phyloP scores from a whole-genome alignment of 306 rosid genomes.

The Lotus japonicus region DNA sequence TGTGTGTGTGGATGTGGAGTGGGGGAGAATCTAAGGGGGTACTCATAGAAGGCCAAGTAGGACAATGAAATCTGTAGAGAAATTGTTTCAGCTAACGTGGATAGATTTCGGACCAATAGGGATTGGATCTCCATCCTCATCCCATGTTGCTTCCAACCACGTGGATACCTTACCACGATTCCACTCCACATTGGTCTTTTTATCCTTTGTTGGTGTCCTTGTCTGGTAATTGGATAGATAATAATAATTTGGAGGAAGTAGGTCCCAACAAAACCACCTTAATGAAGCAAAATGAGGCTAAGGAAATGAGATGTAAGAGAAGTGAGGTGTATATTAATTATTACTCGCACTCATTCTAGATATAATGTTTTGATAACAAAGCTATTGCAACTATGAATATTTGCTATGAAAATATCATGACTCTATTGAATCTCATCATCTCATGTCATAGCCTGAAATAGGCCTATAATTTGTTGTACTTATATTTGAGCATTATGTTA shows the following conservation, averaged over 20 bases:
- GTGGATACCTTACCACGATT: conserved; percentile 34
- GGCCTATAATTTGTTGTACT: no score
- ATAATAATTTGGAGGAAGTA: neutral
- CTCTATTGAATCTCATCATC: no score
- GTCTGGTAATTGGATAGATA: neutral
- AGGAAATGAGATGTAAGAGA: no score
- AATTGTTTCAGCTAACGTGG: conserved; percentile 49
- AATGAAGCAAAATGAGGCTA: neutral
- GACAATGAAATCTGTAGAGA: conserved; percentile 68
- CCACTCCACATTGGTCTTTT: conserved; percentile 4
- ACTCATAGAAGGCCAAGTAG: conserved; percentile 47
- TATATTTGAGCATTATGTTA: no score
- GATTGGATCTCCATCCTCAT: conserved; percentile 43
- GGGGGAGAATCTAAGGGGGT: conserved; percentile 32
- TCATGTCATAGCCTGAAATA: no score
- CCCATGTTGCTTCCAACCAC: conserved; percentile 46
- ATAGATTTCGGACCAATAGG: conserved; percentile 92
- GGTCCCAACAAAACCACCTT: conserved; percentile 9
- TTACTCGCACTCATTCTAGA: no score
- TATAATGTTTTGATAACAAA: no score
- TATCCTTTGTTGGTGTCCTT: conserved; percentile 3
- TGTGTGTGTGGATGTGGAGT: conserved; percentile 17
- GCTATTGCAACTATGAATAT: no score
- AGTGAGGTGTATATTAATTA: no score
- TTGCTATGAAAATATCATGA: no score